phyloP scores from a whole-genome alignment of 2,329 filamentous ascomycete species.

The Botrytis cinerea region DNA sequence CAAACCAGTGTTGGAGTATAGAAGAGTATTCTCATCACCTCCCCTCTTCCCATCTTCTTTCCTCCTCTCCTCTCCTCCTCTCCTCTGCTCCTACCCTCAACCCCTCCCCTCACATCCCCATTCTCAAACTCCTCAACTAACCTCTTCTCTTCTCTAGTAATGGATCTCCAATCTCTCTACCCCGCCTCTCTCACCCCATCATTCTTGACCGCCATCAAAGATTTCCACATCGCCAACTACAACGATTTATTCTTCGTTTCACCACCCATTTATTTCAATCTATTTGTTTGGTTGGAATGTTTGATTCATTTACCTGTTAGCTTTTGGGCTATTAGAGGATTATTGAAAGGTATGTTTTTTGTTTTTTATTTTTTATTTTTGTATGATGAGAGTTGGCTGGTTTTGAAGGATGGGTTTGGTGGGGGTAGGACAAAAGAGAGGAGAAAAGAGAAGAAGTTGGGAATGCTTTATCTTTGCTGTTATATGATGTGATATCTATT shows the following conservation, averaged over 20 bases:
- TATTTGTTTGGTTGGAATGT: constrained; percentile 59
- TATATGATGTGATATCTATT: neutral
- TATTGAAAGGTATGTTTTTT: constrained; percentile 49
- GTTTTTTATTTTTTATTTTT: neutral
- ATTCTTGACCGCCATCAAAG: constrained; percentile 52
- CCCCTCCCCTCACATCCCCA: neutral
- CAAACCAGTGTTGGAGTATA: neutral
- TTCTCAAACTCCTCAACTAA: neutral
- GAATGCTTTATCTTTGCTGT: neutral
- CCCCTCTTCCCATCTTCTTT: neutral
- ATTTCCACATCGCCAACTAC: constrained; percentile 62
- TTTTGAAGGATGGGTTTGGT: neutral
- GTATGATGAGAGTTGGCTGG: neutral
- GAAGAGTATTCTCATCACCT: neutral
- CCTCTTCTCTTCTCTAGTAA: constrained; percentile 46
- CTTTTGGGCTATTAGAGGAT: constrained; percentile 58
- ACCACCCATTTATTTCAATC: constrained; percentile 60
- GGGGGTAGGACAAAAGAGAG: neutral
- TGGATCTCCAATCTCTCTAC: constrained; percentile 63
- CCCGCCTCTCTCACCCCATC: constrained; percentile 52
- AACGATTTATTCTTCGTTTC: constrained; percentile 63
- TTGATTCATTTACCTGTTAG: constrained; percentile 62
- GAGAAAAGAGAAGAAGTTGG: neutral
- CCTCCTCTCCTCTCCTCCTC: too few species aligned
- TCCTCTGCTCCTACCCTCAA: neutral